Base-by-base conservation (phyloP, 768 basidiomycete species). In the Hortiboletus flavorubellus region DNA sequence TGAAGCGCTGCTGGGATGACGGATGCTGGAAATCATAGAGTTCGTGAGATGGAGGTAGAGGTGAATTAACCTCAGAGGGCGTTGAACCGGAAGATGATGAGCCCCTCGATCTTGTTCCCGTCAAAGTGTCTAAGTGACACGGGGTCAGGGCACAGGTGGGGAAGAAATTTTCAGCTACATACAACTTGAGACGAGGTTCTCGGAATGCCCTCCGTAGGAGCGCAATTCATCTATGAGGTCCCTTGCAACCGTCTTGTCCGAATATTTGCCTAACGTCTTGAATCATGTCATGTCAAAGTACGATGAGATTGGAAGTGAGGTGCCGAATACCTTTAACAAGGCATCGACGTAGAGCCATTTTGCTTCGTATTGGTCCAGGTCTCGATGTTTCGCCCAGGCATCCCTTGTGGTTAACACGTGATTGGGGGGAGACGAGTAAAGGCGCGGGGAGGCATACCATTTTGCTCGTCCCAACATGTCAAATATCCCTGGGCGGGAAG, bases 381-480 rank as follows among this genome's bases (percentile, higher is more conserved):
- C 92, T 61, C 85, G 88, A 67, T 95, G 92, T 68, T 94, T 96
- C 45, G 89, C 87, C 95, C 95, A 98, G 42, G 91, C 91, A 75
- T 95, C 93, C 92, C 93, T 94, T 44, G 26, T 35, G 21, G 21
- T 60, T 46, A 63, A 65, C 58, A 69, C 49, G 62, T 69, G 64
- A 64, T 56, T 60, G 23, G 4, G 31, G 37, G 18, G 43, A 40
- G 30, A 49, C 49, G 37, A 66, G 46, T 14, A 50, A 30, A 39
- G 48, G 14, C 6, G 12, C 33, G 10, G n/a, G 10, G 37, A 26
- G 8, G 49, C 79, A 26, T 59, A 92, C 94, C 94, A 97, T 76
- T 98, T 98, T 21, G 94, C 93, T 61, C 93, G 78, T 40, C 91
- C 91, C 8, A 97, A 75, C 83, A 96, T 86, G 68, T 98, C 94